Evolutionary conservation across 441 rosid species (phyloP).

Genomic region (Geranium incanum): DNA sequence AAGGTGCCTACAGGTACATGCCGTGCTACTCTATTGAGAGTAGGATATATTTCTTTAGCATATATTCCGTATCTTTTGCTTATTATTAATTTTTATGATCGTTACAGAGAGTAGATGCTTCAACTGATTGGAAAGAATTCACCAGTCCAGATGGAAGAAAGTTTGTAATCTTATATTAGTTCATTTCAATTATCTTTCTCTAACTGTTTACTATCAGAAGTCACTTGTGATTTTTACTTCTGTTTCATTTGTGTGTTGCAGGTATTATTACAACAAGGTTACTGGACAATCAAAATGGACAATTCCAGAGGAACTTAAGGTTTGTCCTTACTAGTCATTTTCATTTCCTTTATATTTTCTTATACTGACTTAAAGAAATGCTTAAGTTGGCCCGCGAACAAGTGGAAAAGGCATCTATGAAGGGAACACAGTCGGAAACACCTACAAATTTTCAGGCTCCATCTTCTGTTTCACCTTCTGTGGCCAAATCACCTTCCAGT

Average conservation of each 20-base stretch:
- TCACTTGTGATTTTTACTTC: slow-evolving; percentile 23
- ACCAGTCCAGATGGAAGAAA: slow-evolving; percentile 62
- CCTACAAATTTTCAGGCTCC: slow-evolving; percentile 21
- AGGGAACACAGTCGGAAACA: slow-evolving; percentile 36
- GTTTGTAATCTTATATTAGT: slow-evolving; percentile 33
- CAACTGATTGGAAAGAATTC: slow-evolving; percentile 71
- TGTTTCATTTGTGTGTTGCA: slow-evolving; percentile 27
- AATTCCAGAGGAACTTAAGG: slow-evolving; percentile 68
- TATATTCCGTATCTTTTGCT: slow-evolving; percentile 17
- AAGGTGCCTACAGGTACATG: slow-evolving; percentile 52
- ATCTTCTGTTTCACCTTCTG: slow-evolving; percentile 27
- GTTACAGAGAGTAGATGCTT: slow-evolving; percentile 66
- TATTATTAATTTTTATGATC: slow-evolving; percentile 22
- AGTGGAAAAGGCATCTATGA: slow-evolving; percentile 31
- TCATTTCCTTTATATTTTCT: slow-evolving; percentile 12
- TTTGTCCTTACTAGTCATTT: slow-evolving; percentile 16
- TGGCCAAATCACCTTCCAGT: slow-evolving; percentile 31
- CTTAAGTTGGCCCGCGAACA: slow-evolving; percentile 62
- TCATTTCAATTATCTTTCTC: slow-evolving; percentile 14
- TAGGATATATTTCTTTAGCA: slow-evolving; percentile 30
- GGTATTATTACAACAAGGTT: slow-evolving; percentile 64
- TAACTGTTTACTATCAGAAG: slow-evolving; percentile 11
- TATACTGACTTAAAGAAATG: slow-evolving; percentile 14
- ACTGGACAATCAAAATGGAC: slow-evolving; percentile 66
- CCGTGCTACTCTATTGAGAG: slow-evolving; percentile 48